These are phyloP conservation scores for Hymenoscyphus linearis DNA, from an alignment of 2,329 filamentous ascomycete species.

Conservation along the genomic window DNA sequence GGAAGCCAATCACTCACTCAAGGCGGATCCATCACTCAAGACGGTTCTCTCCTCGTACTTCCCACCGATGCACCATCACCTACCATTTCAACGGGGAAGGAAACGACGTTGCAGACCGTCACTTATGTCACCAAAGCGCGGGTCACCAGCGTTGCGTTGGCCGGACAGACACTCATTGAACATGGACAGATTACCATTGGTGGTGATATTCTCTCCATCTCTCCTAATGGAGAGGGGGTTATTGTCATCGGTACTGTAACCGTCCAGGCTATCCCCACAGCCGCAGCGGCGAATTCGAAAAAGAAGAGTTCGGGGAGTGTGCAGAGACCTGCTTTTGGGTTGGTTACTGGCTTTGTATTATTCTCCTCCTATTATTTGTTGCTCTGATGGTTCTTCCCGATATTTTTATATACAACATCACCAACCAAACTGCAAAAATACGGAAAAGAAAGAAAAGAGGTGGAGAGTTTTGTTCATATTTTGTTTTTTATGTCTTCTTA, in stretches of 20 bases:
- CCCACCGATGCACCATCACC: slow-evolving; percentile 8
- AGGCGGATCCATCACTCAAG: slow-evolving; percentile 14
- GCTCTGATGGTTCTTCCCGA: background rate
- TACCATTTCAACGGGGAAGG: background rate
- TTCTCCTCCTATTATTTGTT: background rate
- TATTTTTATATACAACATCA: background rate
- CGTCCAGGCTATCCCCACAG: slow-evolving; percentile 15
- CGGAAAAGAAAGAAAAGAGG: background rate
- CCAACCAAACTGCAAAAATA: background rate
- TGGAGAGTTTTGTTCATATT: too few relatives aligned
- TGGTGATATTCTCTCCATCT: slow-evolving; percentile 26
- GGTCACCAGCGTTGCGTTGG: slow-evolving; percentile 19
- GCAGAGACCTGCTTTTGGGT: background rate
- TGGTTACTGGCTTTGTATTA: background rate
- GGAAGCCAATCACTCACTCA: slow-evolving; percentile 17
- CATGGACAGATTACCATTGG: slow-evolving; percentile 27
- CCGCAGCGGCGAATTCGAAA: slow-evolving; percentile 11
- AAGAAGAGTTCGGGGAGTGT: slow-evolving; percentile 18
- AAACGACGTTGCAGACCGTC: slow-evolving; percentile 2
- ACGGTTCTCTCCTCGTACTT: slow-evolving; percentile 16
- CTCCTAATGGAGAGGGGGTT: slow-evolving; percentile 19
- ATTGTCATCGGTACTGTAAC: slow-evolving; percentile 26
- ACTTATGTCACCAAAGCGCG: slow-evolving; percentile 2
- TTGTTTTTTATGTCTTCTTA: too few relatives aligned
- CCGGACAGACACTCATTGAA: slow-evolving; percentile 25